A percentile compares a stretch with the other conserved stretches of the same genome.
Conservation (phyloP, 805 yeast species). For the Ogataea siamensis region DNA sequence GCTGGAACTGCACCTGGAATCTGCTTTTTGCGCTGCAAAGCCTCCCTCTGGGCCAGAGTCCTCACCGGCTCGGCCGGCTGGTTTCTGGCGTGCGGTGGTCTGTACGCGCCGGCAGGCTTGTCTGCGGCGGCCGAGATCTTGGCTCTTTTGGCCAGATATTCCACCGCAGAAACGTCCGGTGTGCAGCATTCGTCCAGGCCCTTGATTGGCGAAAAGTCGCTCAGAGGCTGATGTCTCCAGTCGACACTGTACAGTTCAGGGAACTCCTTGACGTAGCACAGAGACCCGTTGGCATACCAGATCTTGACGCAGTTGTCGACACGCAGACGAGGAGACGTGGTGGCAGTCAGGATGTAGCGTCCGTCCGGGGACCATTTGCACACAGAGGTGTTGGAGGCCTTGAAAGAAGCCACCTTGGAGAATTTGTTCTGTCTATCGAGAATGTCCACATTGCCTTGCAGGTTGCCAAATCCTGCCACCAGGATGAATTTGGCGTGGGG, state of each 20-base stretch:
- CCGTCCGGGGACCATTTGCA: constrained; percentile 99
- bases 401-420: constrained; percentile 72
- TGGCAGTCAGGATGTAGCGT: constrained; percentile 87
- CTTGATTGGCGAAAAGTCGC: constrained; percentile 54
- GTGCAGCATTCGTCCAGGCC: constrained; percentile 54
- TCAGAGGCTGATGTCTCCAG: constrained; percentile 73
- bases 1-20: constrained; percentile 30
- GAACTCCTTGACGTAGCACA: constrained; percentile 75
- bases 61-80: constrained; percentile 40
- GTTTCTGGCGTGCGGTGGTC: constrained; percentile 88
- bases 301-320: constrained; percentile 94
- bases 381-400: constrained; percentile 93
- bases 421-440: constrained; percentile 89
- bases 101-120: constrained; percentile 84
- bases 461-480: constrained; percentile 96
- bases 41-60: constrained; percentile 59
- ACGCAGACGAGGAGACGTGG: constrained; percentile 93
- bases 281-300: constrained; percentile 88
- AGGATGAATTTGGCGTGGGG: constrained; percentile 91
- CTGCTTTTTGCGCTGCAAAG: constrained; percentile 27
- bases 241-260: constrained; percentile 75
- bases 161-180: constrained; percentile 71
- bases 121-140: constrained; percentile 29
- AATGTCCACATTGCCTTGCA: constrained; percentile 94
- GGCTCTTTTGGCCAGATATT: constrained; percentile 45